Base-by-base conservation (phyloP, 352 stramenopile species). In the Globisporangium solare region DNA sequence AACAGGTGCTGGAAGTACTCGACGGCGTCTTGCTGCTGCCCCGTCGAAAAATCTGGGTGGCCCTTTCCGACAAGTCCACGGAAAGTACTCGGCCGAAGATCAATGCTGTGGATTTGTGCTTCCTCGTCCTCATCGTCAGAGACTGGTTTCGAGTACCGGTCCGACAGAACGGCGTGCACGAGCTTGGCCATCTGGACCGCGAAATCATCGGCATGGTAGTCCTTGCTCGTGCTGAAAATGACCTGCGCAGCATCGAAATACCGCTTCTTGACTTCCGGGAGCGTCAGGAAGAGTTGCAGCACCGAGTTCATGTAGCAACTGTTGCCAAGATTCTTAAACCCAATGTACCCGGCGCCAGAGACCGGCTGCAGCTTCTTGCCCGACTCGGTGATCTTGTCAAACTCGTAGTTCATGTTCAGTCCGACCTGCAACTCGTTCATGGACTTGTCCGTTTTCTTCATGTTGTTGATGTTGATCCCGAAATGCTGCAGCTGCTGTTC, bases 251-350 rank as follows among this genome's bases (percentile, higher is more conserved):
- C 70, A 24, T 87, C 75, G 20, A 79, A 79, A 69, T 95, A 95
- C 4, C 86, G 81, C 41, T 66, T 63, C 48, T 90, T 66, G 15
- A 95, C 57, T 53, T 95, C 83, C 0, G 83, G 84, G 1, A 96
- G 67, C 21, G 85, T 71, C 37, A 98, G 67, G 10, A 99, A 66
- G 17, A 98, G 62, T 74, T 99, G 97, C 15, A 98, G 73, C 47
- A 98, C 88, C 47, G 88, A 98, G 68, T 99, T 99, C 79, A 99
- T 94, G 79, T 99, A 99, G 80, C 98, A 99, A 32, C 90, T 98
- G 73, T 99, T 99, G 6, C 98, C 98, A n/a, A 99, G 65, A 76
- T 99, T 99, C 70, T 95, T 95, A 41, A 99, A 93, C 3, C 98
- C 98, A 47, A 98, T 92, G 46, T 91, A 86, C 13, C 92, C 95